Percentiles rank a stretch among this genome's conserved stretches.
Evolutionary conservation across 2,329 filamentous ascomycete species (phyloP).

Genomic region (Penicillium sp.): DNA sequence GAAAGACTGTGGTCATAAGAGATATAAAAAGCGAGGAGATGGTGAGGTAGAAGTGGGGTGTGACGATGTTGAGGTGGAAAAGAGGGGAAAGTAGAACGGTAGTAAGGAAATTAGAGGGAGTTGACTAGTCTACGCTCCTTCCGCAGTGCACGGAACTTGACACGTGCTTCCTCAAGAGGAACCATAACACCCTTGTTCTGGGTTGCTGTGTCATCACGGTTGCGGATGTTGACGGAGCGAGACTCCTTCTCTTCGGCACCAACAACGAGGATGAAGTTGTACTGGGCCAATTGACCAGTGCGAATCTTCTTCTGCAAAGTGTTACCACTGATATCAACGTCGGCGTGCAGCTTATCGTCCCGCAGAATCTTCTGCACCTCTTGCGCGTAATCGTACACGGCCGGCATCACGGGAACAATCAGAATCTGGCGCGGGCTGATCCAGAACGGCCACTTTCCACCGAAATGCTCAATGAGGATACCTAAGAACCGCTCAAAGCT

Average conservation of each 20-base stretch:
- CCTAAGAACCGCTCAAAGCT: slow-evolving; percentile 58
- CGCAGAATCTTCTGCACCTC: slow-evolving; percentile 53
- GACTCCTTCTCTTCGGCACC: slow-evolving; percentile 66
- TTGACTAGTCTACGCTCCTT: slow-evolving; percentile 53
- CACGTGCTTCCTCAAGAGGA: slow-evolving; percentile 62
- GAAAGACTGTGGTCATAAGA: neutral
- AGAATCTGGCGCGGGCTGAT: slow-evolving; percentile 56
- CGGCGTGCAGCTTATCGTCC: slow-evolving; percentile 52
- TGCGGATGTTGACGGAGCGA: slow-evolving; percentile 66
- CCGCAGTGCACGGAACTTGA: slow-evolving; percentile 55
- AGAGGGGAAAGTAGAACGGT: neutral
- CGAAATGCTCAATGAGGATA: slow-evolving; percentile 57
- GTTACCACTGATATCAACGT: slow-evolving; percentile 55
- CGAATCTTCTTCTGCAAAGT: slow-evolving; percentile 59
- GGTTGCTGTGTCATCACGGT: slow-evolving; percentile 65
- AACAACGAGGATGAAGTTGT: slow-evolving; percentile 63
- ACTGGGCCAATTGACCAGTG: slow-evolving; percentile 53
- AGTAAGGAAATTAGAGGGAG: slow-evolving; percentile 35
- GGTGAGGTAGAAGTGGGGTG: neutral
- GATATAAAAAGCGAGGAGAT: neutral
- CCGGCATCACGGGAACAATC: slow-evolving; percentile 57
- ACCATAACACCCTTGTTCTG: slow-evolving; percentile 67
- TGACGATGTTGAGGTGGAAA: neutral
- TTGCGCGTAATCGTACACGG: slow-evolving; percentile 53
- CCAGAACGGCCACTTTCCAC: slow-evolving; percentile 60